phyloP scores from a whole-genome alignment of 805 yeast genomes.

The Henningerozyma blattae region DNA sequence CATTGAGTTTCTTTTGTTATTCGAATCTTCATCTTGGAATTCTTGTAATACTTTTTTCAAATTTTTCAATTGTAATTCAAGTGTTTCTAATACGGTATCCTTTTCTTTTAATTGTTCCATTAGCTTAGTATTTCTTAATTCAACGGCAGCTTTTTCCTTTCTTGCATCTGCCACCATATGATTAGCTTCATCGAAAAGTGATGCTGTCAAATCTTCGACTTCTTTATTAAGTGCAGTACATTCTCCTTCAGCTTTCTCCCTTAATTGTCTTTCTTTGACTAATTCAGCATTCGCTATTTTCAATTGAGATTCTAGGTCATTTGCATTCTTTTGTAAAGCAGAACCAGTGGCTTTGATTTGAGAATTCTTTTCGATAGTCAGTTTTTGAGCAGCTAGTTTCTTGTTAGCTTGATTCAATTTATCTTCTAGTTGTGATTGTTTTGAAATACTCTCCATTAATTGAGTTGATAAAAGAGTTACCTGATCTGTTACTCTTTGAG shows the following conservation, averaged over 20 bases:
- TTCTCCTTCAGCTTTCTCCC: constrained; percentile 44
- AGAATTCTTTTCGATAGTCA: constrained; percentile 15
- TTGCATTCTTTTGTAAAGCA: constrained; percentile 21
- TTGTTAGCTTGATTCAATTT: constrained; percentile 31
- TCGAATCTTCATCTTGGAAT: constrained; percentile 26
- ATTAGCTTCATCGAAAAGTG: constrained; percentile 75
- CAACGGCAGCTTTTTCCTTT: constrained; percentile 47
- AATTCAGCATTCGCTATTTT: constrained; percentile 25
- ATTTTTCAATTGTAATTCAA: constrained; percentile 56
- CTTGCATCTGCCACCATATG: constrained; percentile 74
- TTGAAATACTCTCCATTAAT: constrained; percentile 47
- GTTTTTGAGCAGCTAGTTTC: constrained; percentile 17
- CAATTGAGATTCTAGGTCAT: constrained; percentile 6
- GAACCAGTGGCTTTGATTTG: constrained; percentile 23
- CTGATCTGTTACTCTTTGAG: constrained; percentile 38
- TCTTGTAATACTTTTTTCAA: constrained; percentile 49
- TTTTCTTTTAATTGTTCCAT: constrained; percentile 49
- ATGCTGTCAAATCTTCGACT: constrained; percentile 67
- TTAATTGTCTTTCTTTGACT: constrained; percentile 24
- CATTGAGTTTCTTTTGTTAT: constrained; percentile 7
- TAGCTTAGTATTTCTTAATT: constrained; percentile 46
- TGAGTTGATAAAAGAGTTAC: constrained; percentile 46
- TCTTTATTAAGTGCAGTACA: constrained; percentile 53
- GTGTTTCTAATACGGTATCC: constrained; percentile 49
- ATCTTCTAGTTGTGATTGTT: constrained; percentile 44